Percentiles rank a stretch among this genome's conserved stretches.
These are phyloP conservation scores for Neurospora sp. DNA, from an alignment of 2,329 filamentous ascomycete genomes.

Conservation along the genomic window DNA sequence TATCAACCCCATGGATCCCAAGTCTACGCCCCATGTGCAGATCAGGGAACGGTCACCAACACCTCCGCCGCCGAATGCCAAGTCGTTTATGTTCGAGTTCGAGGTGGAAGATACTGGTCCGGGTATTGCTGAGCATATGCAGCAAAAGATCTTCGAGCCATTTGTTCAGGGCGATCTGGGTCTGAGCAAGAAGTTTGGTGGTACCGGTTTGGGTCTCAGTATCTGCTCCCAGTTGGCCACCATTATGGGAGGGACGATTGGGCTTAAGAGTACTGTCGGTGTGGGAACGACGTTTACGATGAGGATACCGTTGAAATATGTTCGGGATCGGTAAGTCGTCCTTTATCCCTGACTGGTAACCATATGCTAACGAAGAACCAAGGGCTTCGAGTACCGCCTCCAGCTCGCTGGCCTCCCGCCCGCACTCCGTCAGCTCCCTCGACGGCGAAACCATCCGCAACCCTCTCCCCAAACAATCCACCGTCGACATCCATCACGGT, in stretches of 20 bases:
- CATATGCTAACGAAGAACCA: not conserved
- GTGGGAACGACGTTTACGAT: slow-evolving; percentile 75
- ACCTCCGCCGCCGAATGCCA: slow-evolving; percentile 51
- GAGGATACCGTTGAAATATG: slow-evolving; percentile 69
- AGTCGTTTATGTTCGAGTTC: slow-evolving; percentile 70
- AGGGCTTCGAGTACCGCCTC: slow-evolving; percentile 46
- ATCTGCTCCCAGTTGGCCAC: slow-evolving; percentile 81
- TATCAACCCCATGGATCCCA: slow-evolving; percentile 54
- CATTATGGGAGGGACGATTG: slow-evolving; percentile 73
- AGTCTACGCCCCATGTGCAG: slow-evolving; percentile 35
- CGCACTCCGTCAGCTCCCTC: slow-evolving; percentile 34
- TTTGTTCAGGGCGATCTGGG: slow-evolving; percentile 91
- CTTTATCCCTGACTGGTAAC: not conserved
- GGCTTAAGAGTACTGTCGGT: slow-evolving; percentile 60
- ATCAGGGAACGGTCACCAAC: slow-evolving; percentile 48
- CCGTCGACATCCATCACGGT: slow-evolving; percentile 19
- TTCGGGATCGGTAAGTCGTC: slow-evolving; percentile 51
- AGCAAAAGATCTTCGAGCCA: slow-evolving; percentile 80
- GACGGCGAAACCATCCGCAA: slow-evolving; percentile 27
- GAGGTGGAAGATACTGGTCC: slow-evolving; percentile 83
- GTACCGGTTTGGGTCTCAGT: slow-evolving; percentile 77
- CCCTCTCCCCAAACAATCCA: slow-evolving; percentile 17
- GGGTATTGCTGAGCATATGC: slow-evolving; percentile 69
- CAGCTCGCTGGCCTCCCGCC: slow-evolving; percentile 41
- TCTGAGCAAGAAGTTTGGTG: slow-evolving; percentile 81